Base-by-base conservation (phyloP, 768 basidiomycete genomes). In the Mycena belliarum region DNA sequence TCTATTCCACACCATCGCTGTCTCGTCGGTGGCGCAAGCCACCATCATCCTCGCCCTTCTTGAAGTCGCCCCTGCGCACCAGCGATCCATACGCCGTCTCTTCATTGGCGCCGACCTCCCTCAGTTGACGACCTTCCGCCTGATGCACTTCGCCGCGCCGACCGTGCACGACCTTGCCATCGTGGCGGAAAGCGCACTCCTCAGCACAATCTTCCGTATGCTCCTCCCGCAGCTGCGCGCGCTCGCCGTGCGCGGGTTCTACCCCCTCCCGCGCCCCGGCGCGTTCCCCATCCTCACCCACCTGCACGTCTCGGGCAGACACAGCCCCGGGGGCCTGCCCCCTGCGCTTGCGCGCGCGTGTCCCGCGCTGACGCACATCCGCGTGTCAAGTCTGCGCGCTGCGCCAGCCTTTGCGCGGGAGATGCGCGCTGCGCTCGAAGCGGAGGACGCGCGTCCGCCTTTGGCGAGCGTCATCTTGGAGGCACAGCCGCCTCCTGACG, bases 331-430 rank as follows among this genome's bases (percentile, higher is more conserved):
- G 14, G 43, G 49, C 1, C 25, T 57, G 20, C 44, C 45, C 1
- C 18, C 44, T 2, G 43, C 56, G 26, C 35, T 57, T 18, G 28
- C 37, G 37, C 38, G 23, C 28, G 56, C 56, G 1, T 57, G 42
- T 18, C 56, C 49, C 5, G 25, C 1, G 43, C 35, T 57, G 42
- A 52, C 44, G 11, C 28, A 52, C 23, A 28, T 57, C 14, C 50
- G 49, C 23, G 20, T 57, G 10, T 51, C 50, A 9, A 33, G 44
- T 26, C 26, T 57, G 11, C 43, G 49, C 8, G 23, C 35, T 11
- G 56, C 56, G 18, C 43, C 50, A 6, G 44, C 44, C 7, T 57
- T 57, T 47, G 56, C 50, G 28, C 56, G 56, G 10, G 49, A 57
- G 11, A 23, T 57, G 15, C 44, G 41, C 6, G 49, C 26, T 28